Evolutionary conservation across 78 protist genomes (phyloP).

Genomic region (Chrysochromulina parva): DNA sequence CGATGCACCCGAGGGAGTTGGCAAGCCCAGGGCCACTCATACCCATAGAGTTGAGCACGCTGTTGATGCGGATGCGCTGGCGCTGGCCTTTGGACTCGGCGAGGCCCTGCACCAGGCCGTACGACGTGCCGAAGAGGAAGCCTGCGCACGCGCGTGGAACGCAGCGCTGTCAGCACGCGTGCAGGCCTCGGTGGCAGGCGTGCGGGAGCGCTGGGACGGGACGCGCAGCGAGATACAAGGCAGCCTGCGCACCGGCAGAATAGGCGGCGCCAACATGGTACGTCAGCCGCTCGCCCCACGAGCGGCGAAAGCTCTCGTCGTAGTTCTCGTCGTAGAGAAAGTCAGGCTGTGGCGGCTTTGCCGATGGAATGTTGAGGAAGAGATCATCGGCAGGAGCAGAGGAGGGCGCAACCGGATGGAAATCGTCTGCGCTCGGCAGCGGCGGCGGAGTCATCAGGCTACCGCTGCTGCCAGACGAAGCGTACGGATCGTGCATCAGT

Average conservation of each 20-base stretch:
- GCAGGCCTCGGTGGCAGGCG: neutral
- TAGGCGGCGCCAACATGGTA: neutral
- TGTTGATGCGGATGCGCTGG: neutral
- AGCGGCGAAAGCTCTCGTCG: neutral
- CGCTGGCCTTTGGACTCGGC: neutral
- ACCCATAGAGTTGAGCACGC: neutral
- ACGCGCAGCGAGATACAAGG: too few relatives aligned
- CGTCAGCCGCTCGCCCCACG: constrained; percentile 13
- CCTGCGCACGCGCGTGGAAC: too few relatives aligned
- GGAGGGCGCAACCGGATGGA: too few relatives aligned
- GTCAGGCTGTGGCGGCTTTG: neutral
- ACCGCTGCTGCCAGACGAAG: too few relatives aligned
- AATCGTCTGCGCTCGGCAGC: too few relatives aligned
- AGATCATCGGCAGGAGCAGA: too few relatives aligned
- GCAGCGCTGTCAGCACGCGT: neutral
- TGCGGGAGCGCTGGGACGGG: neutral
- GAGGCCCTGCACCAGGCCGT: neutral
- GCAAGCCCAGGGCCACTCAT: neutral
- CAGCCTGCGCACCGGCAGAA: neutral
- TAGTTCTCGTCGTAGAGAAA: neutral
- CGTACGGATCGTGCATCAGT: too few relatives aligned
- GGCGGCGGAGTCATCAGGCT: too few relatives aligned
- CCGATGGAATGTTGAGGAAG: too few relatives aligned
- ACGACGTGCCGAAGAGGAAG: neutral
- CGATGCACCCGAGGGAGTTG: neutral